Percentiles rank a stretch among this genome's conserved stretches.
These are phyloP conservation scores for Clarkia xantiana DNA, from an alignment of 345 rosid genomes.

Conservation along the genomic window DNA sequence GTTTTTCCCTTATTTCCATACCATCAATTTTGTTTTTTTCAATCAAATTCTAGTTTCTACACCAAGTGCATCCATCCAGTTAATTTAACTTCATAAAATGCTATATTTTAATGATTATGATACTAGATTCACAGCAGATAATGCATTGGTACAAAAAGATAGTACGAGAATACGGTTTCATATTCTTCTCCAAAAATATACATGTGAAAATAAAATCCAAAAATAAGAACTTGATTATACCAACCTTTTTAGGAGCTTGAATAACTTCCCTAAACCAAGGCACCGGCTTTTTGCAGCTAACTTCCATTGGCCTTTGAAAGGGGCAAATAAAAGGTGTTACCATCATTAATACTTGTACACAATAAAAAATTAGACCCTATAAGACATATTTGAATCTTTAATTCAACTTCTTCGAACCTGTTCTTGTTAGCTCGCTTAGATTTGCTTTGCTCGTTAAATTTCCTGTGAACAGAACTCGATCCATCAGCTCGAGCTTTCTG, in stretches of 20 bases:
- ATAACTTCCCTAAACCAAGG: conserved; percentile 58
- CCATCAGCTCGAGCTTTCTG: conserved; percentile 65
- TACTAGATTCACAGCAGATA: no score
- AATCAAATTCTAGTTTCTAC: no score
- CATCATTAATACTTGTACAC: not conserved
- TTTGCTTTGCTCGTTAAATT: conserved; percentile 24
- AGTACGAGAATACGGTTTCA: not conserved
- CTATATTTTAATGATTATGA: no score
- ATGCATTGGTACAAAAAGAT: not conserved
- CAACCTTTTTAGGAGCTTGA: conserved; percentile 66
- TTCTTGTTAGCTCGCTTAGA: conserved; percentile 58
- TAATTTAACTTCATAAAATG: no score
- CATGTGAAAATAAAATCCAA: not conserved
- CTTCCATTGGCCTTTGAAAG: conserved; percentile 52
- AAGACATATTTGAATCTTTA: not conserved
- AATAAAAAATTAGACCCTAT: not conserved
- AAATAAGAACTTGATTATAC: not conserved
- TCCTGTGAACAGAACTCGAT: conserved; percentile 27
- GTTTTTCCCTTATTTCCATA: no score
- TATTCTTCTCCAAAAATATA: not conserved
- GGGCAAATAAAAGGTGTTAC: not conserved
- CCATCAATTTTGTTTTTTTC: no score
- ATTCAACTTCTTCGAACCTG: conserved; percentile 18
- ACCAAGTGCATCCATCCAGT: no score
- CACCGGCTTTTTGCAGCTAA: conserved; percentile 66